phyloP scores from a whole-genome alignment of 352 stramenopile genomes.

The Globisporangium perplexum region DNA sequence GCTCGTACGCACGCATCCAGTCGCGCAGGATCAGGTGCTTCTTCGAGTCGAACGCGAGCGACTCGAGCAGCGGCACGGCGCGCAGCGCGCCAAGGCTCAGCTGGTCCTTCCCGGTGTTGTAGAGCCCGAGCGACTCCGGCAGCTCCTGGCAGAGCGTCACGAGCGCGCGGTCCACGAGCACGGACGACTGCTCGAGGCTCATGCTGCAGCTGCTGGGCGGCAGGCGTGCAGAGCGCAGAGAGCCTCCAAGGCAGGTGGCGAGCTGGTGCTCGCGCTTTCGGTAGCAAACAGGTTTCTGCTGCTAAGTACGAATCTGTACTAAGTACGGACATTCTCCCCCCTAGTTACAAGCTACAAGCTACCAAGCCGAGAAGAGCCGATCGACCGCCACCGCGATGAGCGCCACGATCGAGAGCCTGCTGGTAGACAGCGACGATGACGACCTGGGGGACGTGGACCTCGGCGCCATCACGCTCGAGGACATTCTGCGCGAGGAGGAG shows the following conservation, averaged over 20 bases:
- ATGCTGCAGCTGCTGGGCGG: slow-evolving; percentile 18
- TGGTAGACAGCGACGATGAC: slow-evolving; percentile 65
- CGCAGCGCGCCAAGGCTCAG: slow-evolving; percentile 54
- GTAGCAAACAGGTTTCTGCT: neutral
- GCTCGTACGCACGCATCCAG: slow-evolving; percentile 69
- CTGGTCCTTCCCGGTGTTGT: slow-evolving; percentile 71
- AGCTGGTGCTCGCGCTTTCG: too few species aligned
- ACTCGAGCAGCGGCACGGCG: slow-evolving; percentile 43
- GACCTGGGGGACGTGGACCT: slow-evolving; percentile 63
- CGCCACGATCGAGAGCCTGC: slow-evolving; percentile 45
- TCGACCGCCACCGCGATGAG: slow-evolving; percentile 22
- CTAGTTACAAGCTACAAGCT: too few species aligned
- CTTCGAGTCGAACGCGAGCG: slow-evolving; percentile 41
- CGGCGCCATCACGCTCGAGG: slow-evolving; percentile 58
- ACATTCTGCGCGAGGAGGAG: slow-evolving; percentile 70
- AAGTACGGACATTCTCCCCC: neutral
- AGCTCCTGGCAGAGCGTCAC: slow-evolving; percentile 73
- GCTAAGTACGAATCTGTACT: neutral
- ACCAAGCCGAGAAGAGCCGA: too few species aligned
- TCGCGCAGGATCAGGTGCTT: slow-evolving; percentile 65
- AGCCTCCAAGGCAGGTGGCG: too few species aligned
- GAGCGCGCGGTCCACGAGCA: slow-evolving; percentile 70
- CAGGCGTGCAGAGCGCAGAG: too few species aligned
- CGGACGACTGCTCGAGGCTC: slow-evolving; percentile 62
- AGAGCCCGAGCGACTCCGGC: slow-evolving; percentile 72